These are phyloP conservation scores for Quercus variabilis DNA, from an alignment of 306 rosid genomes.

Conservation along the genomic window DNA sequence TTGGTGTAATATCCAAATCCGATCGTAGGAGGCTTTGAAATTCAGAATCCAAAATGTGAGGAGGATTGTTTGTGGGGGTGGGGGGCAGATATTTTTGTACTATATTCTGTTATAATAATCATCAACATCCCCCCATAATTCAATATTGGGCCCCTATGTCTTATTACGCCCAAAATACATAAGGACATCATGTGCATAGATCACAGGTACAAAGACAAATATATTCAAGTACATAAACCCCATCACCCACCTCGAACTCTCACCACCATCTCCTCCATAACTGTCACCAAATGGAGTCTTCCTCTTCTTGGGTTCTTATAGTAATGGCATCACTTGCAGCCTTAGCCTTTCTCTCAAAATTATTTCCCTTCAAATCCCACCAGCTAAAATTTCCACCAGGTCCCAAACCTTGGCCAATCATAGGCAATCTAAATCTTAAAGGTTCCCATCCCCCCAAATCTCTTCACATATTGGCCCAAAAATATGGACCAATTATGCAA, in stretches of 20 bases:
- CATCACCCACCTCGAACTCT: background rate
- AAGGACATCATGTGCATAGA: too few species aligned
- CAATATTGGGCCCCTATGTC: too few species aligned
- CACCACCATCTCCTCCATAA: fast-evolving
- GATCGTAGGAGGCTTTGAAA: too few species aligned
- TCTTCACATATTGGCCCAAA: background rate
- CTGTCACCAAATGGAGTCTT: background rate
- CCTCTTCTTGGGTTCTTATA: background rate
- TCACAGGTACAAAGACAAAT: too few species aligned
- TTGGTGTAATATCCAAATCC: too few species aligned
- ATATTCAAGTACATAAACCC: background rate
- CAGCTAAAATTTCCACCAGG: conserved; percentile 28
- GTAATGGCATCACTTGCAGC: background rate
- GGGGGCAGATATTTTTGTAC: too few species aligned
- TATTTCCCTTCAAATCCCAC: background rate
- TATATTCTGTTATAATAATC: too few species aligned
- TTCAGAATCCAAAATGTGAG: too few species aligned
- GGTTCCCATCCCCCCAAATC: too few species aligned
- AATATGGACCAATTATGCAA: conserved; percentile 41
- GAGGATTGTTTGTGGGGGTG: too few species aligned
- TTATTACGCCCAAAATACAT: too few species aligned
- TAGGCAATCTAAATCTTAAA: conserved; percentile 13
- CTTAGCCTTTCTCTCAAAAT: conserved; percentile 7
- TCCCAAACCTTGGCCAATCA: conserved; percentile 48
- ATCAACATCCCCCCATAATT: too few species aligned